A percentile compares a stretch with the other conserved stretches of the same genome.
Conservation (phyloP, 2,329 filamentous ascomycete species). For the Claviceps arundinis region DNA sequence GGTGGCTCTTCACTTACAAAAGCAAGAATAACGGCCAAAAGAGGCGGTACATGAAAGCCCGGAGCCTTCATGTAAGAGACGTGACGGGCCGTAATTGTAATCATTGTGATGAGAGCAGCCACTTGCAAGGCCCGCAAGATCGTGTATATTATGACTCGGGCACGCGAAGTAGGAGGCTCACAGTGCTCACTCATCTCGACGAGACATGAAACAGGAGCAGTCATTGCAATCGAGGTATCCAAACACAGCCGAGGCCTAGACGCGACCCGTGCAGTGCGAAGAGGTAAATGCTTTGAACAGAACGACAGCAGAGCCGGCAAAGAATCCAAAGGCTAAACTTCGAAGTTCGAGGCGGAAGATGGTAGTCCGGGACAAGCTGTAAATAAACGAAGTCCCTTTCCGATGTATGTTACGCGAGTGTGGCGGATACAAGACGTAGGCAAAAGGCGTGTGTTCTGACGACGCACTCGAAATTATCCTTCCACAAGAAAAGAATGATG, state of each 20-base stretch:
- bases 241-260: conserved; percentile 30
- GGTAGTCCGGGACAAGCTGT: not conserved
- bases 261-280: conserved; percentile 25
- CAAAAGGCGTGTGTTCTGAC: too few species aligned
- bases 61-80: conserved; percentile 59
- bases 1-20: conserved; percentile 46
- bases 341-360: conserved; percentile 14
- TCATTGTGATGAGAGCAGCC: conserved; percentile 54
- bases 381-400: not conserved
- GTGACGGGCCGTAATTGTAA: conserved; percentile 74
- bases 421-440: not conserved
- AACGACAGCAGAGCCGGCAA: conserved; percentile 21
- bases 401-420: not conserved
- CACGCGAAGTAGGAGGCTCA: conserved; percentile 45
- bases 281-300: conserved; percentile 27
- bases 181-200: conserved; percentile 32
- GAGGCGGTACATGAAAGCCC: conserved; percentile 51
- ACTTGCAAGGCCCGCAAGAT: conserved; percentile 58
- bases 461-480: too few species aligned
- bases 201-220: conserved; percentile 11
- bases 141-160: conserved; percentile 68
- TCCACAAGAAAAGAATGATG: too few species aligned
- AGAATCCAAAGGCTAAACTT: conserved; percentile 20
- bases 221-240: conserved; percentile 16
- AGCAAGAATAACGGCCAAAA: conserved; percentile 64